phyloP scores from a whole-genome alignment of 1,284 basidiomycete species.

The Moesziomyces globuligerus region DNA sequence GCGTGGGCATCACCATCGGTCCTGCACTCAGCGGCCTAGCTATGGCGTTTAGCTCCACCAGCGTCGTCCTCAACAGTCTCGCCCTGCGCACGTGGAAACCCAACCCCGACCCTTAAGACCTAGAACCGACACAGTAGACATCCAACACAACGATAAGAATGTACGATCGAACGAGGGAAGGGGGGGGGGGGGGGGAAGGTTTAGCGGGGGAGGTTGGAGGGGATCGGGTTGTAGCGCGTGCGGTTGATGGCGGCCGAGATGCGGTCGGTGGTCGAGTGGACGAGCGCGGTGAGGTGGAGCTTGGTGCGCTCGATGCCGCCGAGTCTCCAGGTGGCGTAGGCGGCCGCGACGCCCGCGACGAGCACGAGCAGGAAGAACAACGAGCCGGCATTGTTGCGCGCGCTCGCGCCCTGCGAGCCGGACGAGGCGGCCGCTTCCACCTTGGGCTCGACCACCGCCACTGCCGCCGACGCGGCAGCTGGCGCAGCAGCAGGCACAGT shows the following conservation, averaged over 20 bases:
- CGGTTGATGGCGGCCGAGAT: background rate
- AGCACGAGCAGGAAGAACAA: slow-evolving; percentile 41
- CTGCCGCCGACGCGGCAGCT: background rate
- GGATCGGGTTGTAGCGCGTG: slow-evolving; percentile 10
- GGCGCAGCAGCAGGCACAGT: too few species aligned
- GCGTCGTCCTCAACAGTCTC: slow-evolving; percentile 43
- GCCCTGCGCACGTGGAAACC: slow-evolving; percentile 34
- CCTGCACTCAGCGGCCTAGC: slow-evolving; percentile 39
- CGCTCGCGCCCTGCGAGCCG: background rate
- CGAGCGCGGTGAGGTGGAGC: slow-evolving; percentile 1
- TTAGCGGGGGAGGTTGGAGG: slow-evolving; percentile 13
- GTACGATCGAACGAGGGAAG: too few species aligned
- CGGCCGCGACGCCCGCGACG: slow-evolving; percentile 10
- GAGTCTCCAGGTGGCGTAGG: slow-evolving; percentile 18
- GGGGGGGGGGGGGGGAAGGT: too few species aligned
- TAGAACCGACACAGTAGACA: too few species aligned
- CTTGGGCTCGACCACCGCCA: background rate
- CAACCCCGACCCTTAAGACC: too few species aligned
- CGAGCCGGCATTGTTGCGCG: slow-evolving; percentile 11
- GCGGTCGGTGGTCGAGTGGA: background rate
- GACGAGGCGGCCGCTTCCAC: background rate
- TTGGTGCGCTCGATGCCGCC: slow-evolving; percentile 40
- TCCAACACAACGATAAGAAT: too few species aligned
- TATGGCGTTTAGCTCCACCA: slow-evolving; percentile 47
- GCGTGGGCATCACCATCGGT: slow-evolving; percentile 17